phyloP scores from a whole-genome alignment of 495 filamentous ascomycete species.

The Ramalina intermedia region DNA sequence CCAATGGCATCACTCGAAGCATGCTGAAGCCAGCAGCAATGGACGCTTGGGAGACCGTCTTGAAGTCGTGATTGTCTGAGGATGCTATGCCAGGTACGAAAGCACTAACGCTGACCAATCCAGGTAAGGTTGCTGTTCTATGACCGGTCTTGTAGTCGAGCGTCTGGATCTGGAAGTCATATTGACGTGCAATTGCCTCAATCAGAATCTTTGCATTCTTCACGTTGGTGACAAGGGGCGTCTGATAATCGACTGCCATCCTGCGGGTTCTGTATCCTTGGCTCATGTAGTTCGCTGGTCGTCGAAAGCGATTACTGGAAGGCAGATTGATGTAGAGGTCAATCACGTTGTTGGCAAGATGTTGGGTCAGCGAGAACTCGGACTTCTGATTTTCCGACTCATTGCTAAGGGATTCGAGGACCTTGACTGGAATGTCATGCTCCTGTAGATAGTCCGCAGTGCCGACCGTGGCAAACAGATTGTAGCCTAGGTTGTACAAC shows the following conservation, averaged over 20 bases:
- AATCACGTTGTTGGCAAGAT: slow-evolving; percentile 91
- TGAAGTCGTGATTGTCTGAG: slow-evolving; percentile 51
- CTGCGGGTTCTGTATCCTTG: slow-evolving; percentile 88
- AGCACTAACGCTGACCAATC: slow-evolving; percentile 64
- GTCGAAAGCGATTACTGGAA: slow-evolving; percentile 89
- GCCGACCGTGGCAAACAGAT: slow-evolving; percentile 87
- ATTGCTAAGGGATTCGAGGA: slow-evolving; percentile 66
- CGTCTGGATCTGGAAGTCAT: slow-evolving; percentile 62
- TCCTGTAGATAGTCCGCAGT: slow-evolving; percentile 92
- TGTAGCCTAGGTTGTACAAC: slow-evolving; percentile 77
- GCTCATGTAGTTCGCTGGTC: slow-evolving; percentile 96
- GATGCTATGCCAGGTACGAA: slow-evolving; percentile 63
- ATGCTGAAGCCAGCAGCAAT: slow-evolving; percentile 69
- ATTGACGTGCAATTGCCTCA: slow-evolving; percentile 82
- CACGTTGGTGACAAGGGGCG: slow-evolving; percentile 92
- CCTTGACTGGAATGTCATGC: slow-evolving; percentile 78
- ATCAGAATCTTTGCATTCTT: slow-evolving; percentile 97
- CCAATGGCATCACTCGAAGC: slow-evolving; percentile 70
- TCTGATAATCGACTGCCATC: slow-evolving; percentile 98
- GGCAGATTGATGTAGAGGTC: slow-evolving; percentile 98
- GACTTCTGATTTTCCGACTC: slow-evolving; percentile 70
- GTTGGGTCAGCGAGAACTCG: slow-evolving; percentile 90
- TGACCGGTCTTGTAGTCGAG: slow-evolving; percentile 85
- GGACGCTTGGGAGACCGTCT: slow-evolving; percentile 57
- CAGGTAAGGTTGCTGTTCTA: slow-evolving; percentile 59